Conservation (phyloP, 1,284 basidiomycete species). For the Ceratobasidium sp. region DNA sequence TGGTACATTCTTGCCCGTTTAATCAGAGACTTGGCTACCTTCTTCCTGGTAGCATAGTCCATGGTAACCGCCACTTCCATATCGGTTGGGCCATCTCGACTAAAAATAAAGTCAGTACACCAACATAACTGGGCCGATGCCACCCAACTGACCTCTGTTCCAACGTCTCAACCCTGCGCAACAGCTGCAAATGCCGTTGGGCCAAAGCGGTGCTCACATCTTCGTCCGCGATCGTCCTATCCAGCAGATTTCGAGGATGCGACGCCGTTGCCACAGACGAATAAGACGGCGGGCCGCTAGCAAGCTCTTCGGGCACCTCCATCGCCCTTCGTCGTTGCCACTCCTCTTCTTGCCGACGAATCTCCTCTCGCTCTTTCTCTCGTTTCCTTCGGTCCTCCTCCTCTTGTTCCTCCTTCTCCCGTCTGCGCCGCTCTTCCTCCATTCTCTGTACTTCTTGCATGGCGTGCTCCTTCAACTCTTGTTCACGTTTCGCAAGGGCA, state of each 20-base stretch:
- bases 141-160: conserved; percentile 70
- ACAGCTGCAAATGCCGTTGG: conserved; percentile 70
- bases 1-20: conserved; percentile 75
- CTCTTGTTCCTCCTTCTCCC: conserved; percentile 20
- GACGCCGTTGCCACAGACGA: conserved; percentile 35
- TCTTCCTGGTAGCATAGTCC: conserved; percentile 74
- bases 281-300: conserved; percentile 39
- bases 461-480: conserved; percentile 24
- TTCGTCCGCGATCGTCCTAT: conserved; percentile 18
- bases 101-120: conserved; percentile 26
- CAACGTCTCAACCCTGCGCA: conserved; percentile 66
- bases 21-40: conserved; percentile 75
- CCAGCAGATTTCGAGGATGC: conserved; percentile 1
- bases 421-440: conserved; percentile 29
- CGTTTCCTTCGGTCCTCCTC: conserved; percentile 28
- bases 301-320: conserved; percentile 58
- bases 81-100: conserved; percentile 60
- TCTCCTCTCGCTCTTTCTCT: conserved; percentile 19
- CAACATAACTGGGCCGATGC: conserved; percentile 25
- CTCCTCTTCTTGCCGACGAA: conserved; percentile 30
- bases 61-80: conserved; percentile 64
- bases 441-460: conserved; percentile 24
- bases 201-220: conserved; percentile 49
- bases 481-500: conserved; percentile 31
- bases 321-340: conserved; percentile 63